Conservation (phyloP, 2,329 filamentous ascomycete species). For the Fonsecaea pedrosoi region DNA sequence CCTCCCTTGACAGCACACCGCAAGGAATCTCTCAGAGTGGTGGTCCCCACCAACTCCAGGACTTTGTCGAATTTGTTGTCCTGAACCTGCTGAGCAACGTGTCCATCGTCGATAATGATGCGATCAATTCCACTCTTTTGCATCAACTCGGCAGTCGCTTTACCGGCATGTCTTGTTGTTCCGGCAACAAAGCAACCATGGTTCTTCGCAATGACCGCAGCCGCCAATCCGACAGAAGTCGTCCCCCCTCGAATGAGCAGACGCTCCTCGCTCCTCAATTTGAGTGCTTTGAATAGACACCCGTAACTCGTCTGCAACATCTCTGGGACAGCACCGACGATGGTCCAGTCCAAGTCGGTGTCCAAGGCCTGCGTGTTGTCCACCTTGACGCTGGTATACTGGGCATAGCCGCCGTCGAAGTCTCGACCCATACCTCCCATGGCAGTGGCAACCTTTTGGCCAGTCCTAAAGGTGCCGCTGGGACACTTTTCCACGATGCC, state of each 20-base stretch:
- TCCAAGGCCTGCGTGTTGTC: conserved; percentile 48
- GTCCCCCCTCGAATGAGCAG: conserved; percentile 60
- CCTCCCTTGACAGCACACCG: conserved; percentile 49
- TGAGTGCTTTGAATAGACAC: conserved; percentile 49
- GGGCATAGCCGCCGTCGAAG: conserved; percentile 59
- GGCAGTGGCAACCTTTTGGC: conserved; percentile 54
- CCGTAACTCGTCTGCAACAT: conserved; percentile 61
- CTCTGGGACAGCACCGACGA: conserved; percentile 57
- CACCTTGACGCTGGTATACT: conserved; percentile 55
- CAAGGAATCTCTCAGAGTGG: conserved; percentile 54
- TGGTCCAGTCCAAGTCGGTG: conserved; percentile 50
- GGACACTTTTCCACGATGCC: conserved; percentile 50
- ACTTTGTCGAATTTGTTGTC: conserved; percentile 50
- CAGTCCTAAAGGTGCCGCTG: conserved; percentile 47
- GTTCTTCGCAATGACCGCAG: conserved; percentile 54
- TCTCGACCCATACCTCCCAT: conserved; percentile 58
- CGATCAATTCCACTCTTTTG: conserved; percentile 51
- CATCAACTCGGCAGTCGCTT: conserved; percentile 47
- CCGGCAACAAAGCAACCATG: conserved; percentile 49
- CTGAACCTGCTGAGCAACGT: conserved; percentile 48
- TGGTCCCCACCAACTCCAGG: conserved; percentile 55
- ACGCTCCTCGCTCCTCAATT: conserved; percentile 49
- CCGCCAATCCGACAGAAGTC: conserved; percentile 56
- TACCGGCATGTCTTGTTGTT: conserved; percentile 50
- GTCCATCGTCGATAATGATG: conserved; percentile 54